Evolutionary conservation across 108 stramenopile genomes (phyloP).

Genomic region (Cylindrotheca fusiformis): DNA sequence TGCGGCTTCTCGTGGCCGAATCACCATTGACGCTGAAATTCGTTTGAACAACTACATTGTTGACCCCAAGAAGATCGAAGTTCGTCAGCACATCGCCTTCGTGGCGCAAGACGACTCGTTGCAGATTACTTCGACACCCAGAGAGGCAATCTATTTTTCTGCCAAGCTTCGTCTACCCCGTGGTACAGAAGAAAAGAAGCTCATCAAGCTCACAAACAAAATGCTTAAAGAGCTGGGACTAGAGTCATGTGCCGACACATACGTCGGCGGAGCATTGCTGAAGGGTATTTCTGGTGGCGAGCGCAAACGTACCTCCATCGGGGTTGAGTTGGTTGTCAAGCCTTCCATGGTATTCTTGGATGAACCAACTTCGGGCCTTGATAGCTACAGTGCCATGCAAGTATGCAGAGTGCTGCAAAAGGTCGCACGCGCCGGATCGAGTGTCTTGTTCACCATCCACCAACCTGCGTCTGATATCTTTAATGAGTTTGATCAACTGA

Average conservation of each 20-base stretch:
- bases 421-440: conserved; percentile 60
- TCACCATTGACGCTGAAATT: conserved; percentile 53
- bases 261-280: conserved; percentile 56
- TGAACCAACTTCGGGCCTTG: conserved; percentile 74
- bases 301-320: conserved; percentile 49
- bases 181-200: conserved; percentile 45
- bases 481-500: conserved; percentile 46
- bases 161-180: conserved; percentile 73
- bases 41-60: conserved; percentile 56
- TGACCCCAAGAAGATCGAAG: conserved; percentile 38
- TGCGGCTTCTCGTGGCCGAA: conserved; percentile 26
- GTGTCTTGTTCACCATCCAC: conserved; percentile 74
- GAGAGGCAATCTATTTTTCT: conserved; percentile 84
- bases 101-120: too few relatives aligned
- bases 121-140: too few relatives aligned
- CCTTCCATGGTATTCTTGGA: conserved; percentile 60
- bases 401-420: conserved; percentile 53
- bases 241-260: conserved; percentile 56
- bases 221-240: conserved; percentile 80
- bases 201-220: conserved; percentile 59
- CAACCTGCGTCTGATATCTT: conserved; percentile 75
- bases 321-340: conserved; percentile 64
- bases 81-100: conserved; percentile 61
- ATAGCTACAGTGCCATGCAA: conserved; percentile 57
- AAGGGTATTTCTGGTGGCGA: conserved; percentile 70